Base-by-base conservation (phyloP, 2,329 filamentous ascomycete genomes). In the Penicillium sclerotiorum region DNA sequence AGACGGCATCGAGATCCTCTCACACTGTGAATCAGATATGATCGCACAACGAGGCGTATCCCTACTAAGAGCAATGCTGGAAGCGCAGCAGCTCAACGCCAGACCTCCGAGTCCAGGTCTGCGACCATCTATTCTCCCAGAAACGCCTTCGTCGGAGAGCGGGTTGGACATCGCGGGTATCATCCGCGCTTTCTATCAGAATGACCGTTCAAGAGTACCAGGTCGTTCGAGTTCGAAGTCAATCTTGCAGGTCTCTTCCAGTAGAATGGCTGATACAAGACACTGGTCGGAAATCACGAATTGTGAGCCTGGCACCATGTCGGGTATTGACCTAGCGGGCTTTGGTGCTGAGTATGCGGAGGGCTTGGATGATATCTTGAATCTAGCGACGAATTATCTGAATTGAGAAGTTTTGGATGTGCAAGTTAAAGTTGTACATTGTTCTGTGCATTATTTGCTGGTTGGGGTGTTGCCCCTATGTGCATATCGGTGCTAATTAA, bases 21-120 rank as follows among this genome's bases (percentile, higher is more conserved):
- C 49, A 3, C 55, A 55, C 32, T 61, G 49, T 8, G 55, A 61
- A 35, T 56, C 53, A 2, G 61, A 60, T 17, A 63, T 63, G 59
- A 63, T 63, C 20, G 61, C 59, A 1, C 58, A 54, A n/a, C 51
- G 61, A 3, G 61, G 61, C 0, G 59, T 63, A 1, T 50, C 49
- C 1, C 46, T 61, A 1, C 28, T 61, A 0, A 51, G 52, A 12
- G 46, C 55, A 1, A 50, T 61, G 21, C 47, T 61, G 8, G 48
- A 52, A 2, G 48, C 49, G 4, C 55, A 61, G n/a, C 37, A 53
- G 8, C 21, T 21, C 21, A 22, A 15, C 12, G 23, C 35, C 5
- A 21, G 25, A 17, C 33, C 22, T 15, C 12, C 35, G 2, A 4
- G 15, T 12, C 5, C 38, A 12, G 22, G 45, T 25, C 15, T 44